Evolutionary conservation across 192 early-diverging fungal species (phyloP).

Genomic region (Glomus cerebriforme): DNA sequence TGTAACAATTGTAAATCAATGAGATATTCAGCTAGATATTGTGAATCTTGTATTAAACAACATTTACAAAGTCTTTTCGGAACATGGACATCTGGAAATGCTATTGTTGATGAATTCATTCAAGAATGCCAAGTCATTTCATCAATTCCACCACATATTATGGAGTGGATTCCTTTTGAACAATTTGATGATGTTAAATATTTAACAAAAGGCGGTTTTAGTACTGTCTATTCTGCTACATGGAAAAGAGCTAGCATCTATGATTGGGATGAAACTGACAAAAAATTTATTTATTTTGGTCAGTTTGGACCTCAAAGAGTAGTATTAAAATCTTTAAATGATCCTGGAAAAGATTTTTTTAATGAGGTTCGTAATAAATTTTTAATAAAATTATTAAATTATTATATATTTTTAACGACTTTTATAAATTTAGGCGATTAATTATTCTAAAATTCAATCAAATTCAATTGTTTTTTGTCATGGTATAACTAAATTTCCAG

Average conservation of each 20-base stretch:
- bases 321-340: neutral
- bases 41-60: neutral
- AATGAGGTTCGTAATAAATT: constrained; percentile 5
- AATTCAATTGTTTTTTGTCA: neutral
- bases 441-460: neutral
- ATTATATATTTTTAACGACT: neutral
- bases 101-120: neutral
- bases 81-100: neutral
- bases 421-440: neutral
- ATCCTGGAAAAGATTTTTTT: neutral
- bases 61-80: neutral
- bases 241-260: neutral
- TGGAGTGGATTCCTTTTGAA: constrained; percentile 22
- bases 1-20: neutral
- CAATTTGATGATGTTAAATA: neutral
- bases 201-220: neutral
- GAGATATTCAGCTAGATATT: neutral
- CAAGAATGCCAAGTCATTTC: neutral
- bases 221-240: neutral
- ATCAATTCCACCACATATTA: neutral
- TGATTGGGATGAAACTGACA: neutral
- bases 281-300: neutral
- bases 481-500: neutral
- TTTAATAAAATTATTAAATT: neutral
- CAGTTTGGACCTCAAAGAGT: neutral